These are phyloP conservation scores for Suhomyces vadensis DNA, from an alignment of 805 yeast genomes.

Conservation along the genomic window DNA sequence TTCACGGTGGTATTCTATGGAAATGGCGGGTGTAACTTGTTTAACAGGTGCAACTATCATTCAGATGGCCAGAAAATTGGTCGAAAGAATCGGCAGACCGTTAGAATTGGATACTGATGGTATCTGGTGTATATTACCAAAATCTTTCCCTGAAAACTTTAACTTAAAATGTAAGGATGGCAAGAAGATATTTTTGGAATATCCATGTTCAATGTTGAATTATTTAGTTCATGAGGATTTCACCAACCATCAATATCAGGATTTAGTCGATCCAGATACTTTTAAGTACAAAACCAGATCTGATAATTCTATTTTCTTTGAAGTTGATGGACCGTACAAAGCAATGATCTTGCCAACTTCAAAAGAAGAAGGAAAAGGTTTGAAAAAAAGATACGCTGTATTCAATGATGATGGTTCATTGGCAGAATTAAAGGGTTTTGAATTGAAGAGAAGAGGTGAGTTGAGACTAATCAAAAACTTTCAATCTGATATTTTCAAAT, in stretches of 20 bases:
- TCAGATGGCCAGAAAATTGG: slow-evolving; percentile 92
- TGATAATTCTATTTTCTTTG: slow-evolving; percentile 95
- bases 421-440: slow-evolving; percentile 97
- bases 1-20: slow-evolving; percentile 99
- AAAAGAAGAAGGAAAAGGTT: slow-evolving; percentile 94
- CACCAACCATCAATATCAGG: slow-evolving; percentile 94
- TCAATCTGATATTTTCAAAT: slow-evolving; percentile 90
- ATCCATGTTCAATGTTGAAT: slow-evolving; percentile 95
- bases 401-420: slow-evolving; percentile 91
- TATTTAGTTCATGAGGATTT: slow-evolving; percentile 87
- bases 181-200: slow-evolving; percentile 72
- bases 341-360: slow-evolving; percentile 98
- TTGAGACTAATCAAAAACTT: slow-evolving; percentile 89
- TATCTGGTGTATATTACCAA: slow-evolving; percentile 97
- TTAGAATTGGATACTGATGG: slow-evolving; percentile 98
- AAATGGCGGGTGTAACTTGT: slow-evolving; percentile 99
- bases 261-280: slow-evolving; percentile 66
- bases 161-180: slow-evolving; percentile 73
- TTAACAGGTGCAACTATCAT: slow-evolving; percentile 96
- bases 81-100: slow-evolving; percentile 92
- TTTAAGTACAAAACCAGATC: slow-evolving; percentile 73
- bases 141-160: slow-evolving; percentile 89
- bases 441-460: slow-evolving; percentile 95
- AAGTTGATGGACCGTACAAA: slow-evolving; percentile 97
- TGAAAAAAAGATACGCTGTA: slow-evolving; percentile 95